Evolutionary conservation across 495 filamentous ascomycete genomes (phyloP).

Genomic region (Opeltia flavorubescens): DNA sequence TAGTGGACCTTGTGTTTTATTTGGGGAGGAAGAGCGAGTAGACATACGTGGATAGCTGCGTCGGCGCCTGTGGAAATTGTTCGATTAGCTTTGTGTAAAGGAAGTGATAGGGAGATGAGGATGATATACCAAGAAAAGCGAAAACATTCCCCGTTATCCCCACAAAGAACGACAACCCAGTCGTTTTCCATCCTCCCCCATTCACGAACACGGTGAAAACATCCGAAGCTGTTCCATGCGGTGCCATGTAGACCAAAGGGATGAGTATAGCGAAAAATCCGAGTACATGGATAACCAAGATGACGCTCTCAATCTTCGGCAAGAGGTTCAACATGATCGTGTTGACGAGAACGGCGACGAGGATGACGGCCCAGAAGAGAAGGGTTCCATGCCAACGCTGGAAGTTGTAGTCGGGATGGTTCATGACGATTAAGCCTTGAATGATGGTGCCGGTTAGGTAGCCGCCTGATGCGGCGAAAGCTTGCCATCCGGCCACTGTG

Average conservation of each 20-base stretch:
- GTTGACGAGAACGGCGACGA: slow-evolving; percentile 29
- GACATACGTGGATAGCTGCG: slow-evolving; percentile 19
- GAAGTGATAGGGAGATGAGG: neutral
- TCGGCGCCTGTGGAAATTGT: slow-evolving; percentile 20
- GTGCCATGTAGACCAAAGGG: slow-evolving; percentile 29
- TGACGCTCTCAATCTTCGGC: slow-evolving; percentile 31
- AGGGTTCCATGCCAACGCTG: slow-evolving; percentile 34
- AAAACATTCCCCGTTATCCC: slow-evolving; percentile 24
- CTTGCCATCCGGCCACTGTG: slow-evolving; percentile 25
- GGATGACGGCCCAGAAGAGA: slow-evolving; percentile 31
- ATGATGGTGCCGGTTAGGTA: slow-evolving; percentile 31
- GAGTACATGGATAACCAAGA: slow-evolving; percentile 33
- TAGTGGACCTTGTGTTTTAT: too few species aligned
- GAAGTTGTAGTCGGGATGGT: slow-evolving; percentile 26
- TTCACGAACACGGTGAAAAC: slow-evolving; percentile 31
- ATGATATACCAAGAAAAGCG: slow-evolving; percentile 18
- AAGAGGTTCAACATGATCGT: slow-evolving; percentile 30
- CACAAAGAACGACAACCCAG: slow-evolving; percentile 28
- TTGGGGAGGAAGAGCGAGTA: neutral
- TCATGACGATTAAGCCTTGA: slow-evolving; percentile 31
- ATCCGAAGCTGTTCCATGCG: slow-evolving; percentile 26
- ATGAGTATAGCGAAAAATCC: slow-evolving; percentile 33
- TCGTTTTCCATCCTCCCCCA: slow-evolving; percentile 27
- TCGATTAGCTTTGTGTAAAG: neutral
- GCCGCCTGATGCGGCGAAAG: slow-evolving; percentile 16